These are phyloP conservation scores for Pythium periplocum DNA, from an alignment of 352 stramenopile genomes.

Conservation along the genomic window DNA sequence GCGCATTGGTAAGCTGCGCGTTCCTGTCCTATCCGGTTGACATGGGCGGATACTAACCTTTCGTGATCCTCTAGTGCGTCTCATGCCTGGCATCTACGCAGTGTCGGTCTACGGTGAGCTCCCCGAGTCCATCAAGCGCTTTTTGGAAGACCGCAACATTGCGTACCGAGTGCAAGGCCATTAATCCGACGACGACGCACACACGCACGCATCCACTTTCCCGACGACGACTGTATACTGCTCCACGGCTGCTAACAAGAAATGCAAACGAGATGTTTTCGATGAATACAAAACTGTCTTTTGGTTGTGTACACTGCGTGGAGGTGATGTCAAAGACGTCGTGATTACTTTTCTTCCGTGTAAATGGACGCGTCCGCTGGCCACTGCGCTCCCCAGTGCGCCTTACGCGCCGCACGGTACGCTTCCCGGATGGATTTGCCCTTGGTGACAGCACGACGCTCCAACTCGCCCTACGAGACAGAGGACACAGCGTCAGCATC, in stretches of 20 bases:
- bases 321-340: neutral
- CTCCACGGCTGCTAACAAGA: too few relatives aligned
- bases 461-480: constrained; percentile 47
- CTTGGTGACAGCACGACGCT: constrained; percentile 72
- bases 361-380: constrained; percentile 64
- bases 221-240: too few relatives aligned
- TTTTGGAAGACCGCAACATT: constrained; percentile 85
- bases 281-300: neutral
- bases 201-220: too few relatives aligned
- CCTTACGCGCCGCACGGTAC: constrained; percentile 78
- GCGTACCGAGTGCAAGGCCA: constrained; percentile 65
- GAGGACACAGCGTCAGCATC: constrained; percentile 3
- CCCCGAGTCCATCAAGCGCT: constrained; percentile 84
- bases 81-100: constrained; percentile 83
- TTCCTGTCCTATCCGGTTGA: too few relatives aligned
- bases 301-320: neutral
- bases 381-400: constrained; percentile 76
- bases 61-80: constrained; percentile 32
- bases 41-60: too few relatives aligned
- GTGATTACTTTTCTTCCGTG: constrained; percentile 15
- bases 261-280: too few relatives aligned
- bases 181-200: constrained; percentile 1
- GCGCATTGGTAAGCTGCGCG: constrained; percentile 48
- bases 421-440: constrained; percentile 71
- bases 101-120: constrained; percentile 84